Evolutionary conservation across 2,329 filamentous ascomycete genomes (phyloP).

Genomic region (Fusarium globosum): DNA sequence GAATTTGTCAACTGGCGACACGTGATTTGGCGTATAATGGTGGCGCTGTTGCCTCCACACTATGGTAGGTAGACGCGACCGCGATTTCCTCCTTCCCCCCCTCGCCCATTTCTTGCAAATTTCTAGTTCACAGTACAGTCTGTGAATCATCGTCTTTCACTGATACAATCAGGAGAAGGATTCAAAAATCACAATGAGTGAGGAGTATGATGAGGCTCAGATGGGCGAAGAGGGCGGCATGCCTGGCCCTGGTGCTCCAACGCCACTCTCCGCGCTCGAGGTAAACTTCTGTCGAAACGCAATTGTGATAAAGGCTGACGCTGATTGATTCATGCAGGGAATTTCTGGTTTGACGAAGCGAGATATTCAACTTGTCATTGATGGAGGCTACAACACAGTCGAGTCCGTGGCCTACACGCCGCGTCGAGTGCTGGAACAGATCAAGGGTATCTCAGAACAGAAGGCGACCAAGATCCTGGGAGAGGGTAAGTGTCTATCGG

Average conservation of each 20-base stretch:
- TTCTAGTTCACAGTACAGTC: neutral
- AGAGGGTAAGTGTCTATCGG: constrained; percentile 71
- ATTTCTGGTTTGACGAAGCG: constrained; percentile 90
- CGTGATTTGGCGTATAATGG: constrained; percentile 53
- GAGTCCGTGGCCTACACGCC: constrained; percentile 95
- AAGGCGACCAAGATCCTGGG: constrained; percentile 92
- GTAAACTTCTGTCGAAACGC: constrained; percentile 61
- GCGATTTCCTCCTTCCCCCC: constrained; percentile 42
- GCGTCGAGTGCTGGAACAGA: constrained; percentile 85
- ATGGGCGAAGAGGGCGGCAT: constrained; percentile 75
- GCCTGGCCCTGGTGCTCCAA: constrained; percentile 91
- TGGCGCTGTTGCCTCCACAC: constrained; percentile 41
- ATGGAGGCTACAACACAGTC: constrained; percentile 94
- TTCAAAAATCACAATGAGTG: constrained; percentile 54
- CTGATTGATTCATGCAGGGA: constrained; percentile 65
- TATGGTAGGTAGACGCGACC: constrained; percentile 47
- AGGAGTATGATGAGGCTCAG: constrained; percentile 74
- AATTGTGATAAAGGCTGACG: constrained; percentile 20
- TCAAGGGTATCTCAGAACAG: constrained; percentile 97
- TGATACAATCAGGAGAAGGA: neutral
- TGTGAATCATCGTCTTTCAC: neutral
- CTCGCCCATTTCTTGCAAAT: constrained; percentile 13
- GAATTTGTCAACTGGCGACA: constrained; percentile 28
- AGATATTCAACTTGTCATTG: constrained; percentile 91
- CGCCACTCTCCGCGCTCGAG: constrained; percentile 86